phyloP scores from a whole-genome alignment of 371 early-diverging fungal genomes.

The Saksenaea oblongispora region DNA sequence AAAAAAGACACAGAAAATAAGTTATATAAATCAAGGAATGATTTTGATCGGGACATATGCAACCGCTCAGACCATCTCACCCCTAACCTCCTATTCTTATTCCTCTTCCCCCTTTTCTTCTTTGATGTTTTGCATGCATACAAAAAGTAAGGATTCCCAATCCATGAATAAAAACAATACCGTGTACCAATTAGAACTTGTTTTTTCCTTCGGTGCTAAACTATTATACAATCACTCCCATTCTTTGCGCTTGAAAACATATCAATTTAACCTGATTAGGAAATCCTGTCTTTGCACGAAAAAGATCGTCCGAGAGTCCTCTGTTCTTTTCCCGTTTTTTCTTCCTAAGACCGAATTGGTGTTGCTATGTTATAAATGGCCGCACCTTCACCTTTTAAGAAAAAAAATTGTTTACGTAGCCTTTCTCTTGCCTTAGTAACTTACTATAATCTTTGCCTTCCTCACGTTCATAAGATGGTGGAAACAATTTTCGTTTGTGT shows the following conservation, averaged over 20 bases:
- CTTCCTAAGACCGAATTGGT: conserved; percentile 5
- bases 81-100: not conserved
- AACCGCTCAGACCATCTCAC: too few relatives aligned
- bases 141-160: not conserved
- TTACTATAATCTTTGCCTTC: conserved; percentile 52
- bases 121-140: not conserved
- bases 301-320: not conserved
- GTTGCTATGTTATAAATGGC: conserved; percentile 22
- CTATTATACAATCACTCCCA: not conserved
- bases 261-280: not conserved
- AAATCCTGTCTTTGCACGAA: not conserved
- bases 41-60: too few relatives aligned
- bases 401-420: not conserved
- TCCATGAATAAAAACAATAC: not conserved
- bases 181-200: not conserved
- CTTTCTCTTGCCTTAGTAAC: not conserved
- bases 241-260: not conserved
- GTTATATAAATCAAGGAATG: too few relatives aligned
- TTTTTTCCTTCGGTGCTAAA: not conserved
- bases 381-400: conserved; percentile 18
- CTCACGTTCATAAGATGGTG: conserved; percentile 55
- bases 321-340: not conserved
- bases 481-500: conserved; percentile 54
- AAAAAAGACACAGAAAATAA: too few relatives aligned
- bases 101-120: not conserved